A percentile compares a stretch with the other conserved stretches of the same genome.
Evolutionary conservation across 169 alveolate species (phyloP).

Genomic region (Ichthyophthirius multifiliis): DNA sequence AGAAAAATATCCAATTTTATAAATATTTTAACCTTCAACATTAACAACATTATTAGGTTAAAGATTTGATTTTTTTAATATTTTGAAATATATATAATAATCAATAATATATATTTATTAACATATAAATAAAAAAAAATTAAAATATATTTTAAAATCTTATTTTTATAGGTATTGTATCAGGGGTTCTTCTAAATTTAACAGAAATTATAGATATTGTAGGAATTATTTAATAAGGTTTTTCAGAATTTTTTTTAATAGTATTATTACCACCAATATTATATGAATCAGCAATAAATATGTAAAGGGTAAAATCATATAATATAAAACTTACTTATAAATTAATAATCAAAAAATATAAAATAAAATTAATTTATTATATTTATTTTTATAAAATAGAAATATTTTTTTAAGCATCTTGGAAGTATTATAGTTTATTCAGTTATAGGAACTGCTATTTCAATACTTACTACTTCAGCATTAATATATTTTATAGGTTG

Average conservation of each 20-base stretch:
- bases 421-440: constrained; percentile 60
- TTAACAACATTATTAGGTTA: constrained; percentile 11
- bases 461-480: constrained; percentile 41
- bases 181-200: not conserved
- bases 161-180: not conserved
- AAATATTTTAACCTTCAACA: not conserved
- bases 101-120: no score
- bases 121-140: no score
- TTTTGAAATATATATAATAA: not conserved
- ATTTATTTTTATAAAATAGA: not conserved
- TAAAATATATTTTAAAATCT: no score
- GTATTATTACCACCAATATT: constrained; percentile 71
- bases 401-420: constrained; percentile 51
- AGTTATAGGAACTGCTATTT: constrained; percentile 66
- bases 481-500: constrained; percentile 28
- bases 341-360: no score
- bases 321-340: not conserved
- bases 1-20: not conserved
- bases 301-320: constrained; percentile 39
- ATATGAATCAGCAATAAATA: constrained; percentile 69
- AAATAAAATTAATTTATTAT: not conserved
- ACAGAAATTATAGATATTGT: not conserved
- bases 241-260: constrained; percentile 48
- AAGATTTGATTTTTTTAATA: no score
- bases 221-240: not conserved